Base-by-base conservation (phyloP, 1,139 yeast genomes). In the Kazachstania sp. region DNA sequence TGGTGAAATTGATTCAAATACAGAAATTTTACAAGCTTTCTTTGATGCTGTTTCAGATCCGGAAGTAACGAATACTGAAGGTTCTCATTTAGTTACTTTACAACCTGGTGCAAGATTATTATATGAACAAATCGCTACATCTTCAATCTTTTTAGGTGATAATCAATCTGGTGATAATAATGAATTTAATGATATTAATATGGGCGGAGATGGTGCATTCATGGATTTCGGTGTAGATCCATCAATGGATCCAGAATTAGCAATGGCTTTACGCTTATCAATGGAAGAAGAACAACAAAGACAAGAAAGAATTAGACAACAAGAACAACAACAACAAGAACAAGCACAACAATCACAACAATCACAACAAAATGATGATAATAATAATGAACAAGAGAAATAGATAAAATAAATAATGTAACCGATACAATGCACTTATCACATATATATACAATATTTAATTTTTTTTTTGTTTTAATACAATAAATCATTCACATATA, bases 171-270 rank as follows among this genome's bases (percentile, higher is more conserved):
- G 62, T 15, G 67, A 64, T 13, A 64, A 63, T 20, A 71, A 73
- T 40, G 77, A 72, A 23, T 72, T 72, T 11, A 74, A 71, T 13
- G 70, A 70, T 38, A 26, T 29, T 7, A 41, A 35, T 9, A 44
- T 26, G 43, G 77, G 71, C 31, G 75, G 72, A 37, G 75, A 72
- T 39, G 78, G 72, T 44, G 75, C 71, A 45, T 70, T 71, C 49
- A 74, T 73, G 64, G 83, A 77, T 54, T 76, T 78, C 55, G 82
- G 86, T 45, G 77, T 83, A 37, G 97, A 92, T 67, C 95, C 96
- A 29, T 81, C 83, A 55, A 86, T 86, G 80, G 99, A 92, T 60
- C 98, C 98, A 26, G 98, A 94, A 67, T 78, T 92, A 62, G 98
- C 97, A 1, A 75, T 92, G 72, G 98, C 97, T 0, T 77, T 92